These are phyloP conservation scores for Corrigiola litoralis DNA, from an alignment of 179 eudicot genomes.

Conservation along the genomic window DNA sequence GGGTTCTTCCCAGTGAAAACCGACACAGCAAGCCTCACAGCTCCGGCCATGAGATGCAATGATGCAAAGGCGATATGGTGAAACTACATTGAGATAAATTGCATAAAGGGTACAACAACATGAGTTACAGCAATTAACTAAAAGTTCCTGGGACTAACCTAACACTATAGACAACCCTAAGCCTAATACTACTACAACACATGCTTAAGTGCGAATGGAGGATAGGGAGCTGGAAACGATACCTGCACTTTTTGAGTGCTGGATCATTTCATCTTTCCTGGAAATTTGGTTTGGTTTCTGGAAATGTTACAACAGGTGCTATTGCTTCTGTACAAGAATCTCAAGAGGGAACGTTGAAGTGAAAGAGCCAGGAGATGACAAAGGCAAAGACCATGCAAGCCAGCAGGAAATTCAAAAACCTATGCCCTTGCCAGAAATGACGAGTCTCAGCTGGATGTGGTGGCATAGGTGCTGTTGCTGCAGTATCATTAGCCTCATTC, in stretches of 20 bases:
- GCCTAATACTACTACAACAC: conserved; percentile 10
- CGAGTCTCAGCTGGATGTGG: conserved; percentile 41
- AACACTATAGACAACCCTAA: conserved; percentile 21
- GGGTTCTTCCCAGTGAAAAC: conserved; percentile 2
- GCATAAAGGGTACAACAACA: conserved; percentile 8
- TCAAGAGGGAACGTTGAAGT: conserved; percentile 78
- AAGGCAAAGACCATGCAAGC: conserved; percentile 90
- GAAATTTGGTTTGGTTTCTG: background rate
- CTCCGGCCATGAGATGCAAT: background rate
- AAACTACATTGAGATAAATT: conserved; percentile 3
- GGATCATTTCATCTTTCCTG: background rate
- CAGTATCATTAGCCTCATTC: conserved; percentile 53
- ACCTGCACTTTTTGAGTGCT: background rate
- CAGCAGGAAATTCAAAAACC: conserved; percentile 68
- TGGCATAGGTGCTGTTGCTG: conserved; percentile 21
- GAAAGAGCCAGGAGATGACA: conserved; percentile 88
- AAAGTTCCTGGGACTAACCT: conserved; percentile 17
- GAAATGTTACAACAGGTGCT: background rate
- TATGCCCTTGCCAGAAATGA: conserved; percentile 80
- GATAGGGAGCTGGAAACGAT: background rate
- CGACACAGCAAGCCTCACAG: background rate
- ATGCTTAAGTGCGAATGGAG: conserved; percentile 8
- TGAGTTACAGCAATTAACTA: background rate
- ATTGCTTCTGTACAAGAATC: conserved; percentile 23
- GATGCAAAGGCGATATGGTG: background rate